Evolutionary conservation across 2,329 filamentous ascomycete genomes (phyloP).

Genomic region (Aspergillus flavus): DNA sequence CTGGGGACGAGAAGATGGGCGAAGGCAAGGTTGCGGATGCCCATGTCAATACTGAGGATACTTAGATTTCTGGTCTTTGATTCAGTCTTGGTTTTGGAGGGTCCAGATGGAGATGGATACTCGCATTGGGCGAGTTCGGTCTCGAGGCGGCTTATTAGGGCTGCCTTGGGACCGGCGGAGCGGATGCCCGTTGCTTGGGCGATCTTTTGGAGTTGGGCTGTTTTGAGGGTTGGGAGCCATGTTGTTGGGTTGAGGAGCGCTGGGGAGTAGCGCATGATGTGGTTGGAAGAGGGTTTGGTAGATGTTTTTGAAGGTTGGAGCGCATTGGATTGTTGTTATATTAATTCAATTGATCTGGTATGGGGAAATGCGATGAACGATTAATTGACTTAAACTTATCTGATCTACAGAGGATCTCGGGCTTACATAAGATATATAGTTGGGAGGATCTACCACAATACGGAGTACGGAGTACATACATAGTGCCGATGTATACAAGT

Average conservation of each 20-base stretch:
- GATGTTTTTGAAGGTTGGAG: too few relatives aligned
- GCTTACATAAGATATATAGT: too few relatives aligned
- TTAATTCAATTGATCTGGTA: too few relatives aligned
- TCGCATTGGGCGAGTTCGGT: slow-evolving; percentile 18
- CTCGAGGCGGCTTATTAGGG: slow-evolving; percentile 56
- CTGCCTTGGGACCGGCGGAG: slow-evolving; percentile 61
- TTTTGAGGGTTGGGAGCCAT: slow-evolving; percentile 51
- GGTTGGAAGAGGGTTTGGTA: too few relatives aligned
- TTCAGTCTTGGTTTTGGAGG: background rate
- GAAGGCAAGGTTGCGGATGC: slow-evolving; percentile 78
- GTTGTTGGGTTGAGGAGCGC: slow-evolving; percentile 5
- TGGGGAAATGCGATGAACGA: too few relatives aligned
- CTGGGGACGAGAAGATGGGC: slow-evolving; percentile 58
- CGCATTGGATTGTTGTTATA: too few relatives aligned
- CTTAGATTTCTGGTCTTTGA: slow-evolving; percentile 32
- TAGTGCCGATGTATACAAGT: too few relatives aligned
- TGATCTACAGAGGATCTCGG: too few relatives aligned
- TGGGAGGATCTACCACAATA: too few relatives aligned
- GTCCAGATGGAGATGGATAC: background rate
- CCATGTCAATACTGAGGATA: slow-evolving; percentile 81
- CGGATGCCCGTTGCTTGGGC: slow-evolving; percentile 63
- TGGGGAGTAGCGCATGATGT: slow-evolving; percentile 15
- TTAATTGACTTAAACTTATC: too few relatives aligned
- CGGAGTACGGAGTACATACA: too few relatives aligned
- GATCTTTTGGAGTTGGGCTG: slow-evolving; percentile 59